Evolutionary conservation across 805 yeast species (phyloP), one percentile per base, ranked within the genome.

Genomic region (Myxozyma udenii): DNA sequence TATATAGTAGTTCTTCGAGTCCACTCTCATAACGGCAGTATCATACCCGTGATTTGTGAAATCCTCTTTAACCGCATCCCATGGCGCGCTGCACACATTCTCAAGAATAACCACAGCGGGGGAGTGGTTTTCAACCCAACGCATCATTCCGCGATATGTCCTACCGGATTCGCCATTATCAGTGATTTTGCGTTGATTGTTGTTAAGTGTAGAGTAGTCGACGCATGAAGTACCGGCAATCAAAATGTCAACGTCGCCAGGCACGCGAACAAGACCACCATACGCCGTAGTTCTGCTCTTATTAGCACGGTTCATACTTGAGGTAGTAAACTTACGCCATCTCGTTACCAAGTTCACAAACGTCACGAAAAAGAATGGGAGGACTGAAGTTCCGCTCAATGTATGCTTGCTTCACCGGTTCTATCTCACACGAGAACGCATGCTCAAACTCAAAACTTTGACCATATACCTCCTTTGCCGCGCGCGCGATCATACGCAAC

Each of bases 141-240:
- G 26, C 14, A 37, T n/a, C 53, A 49, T 49, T 3, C 53, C 53
- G n/a, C 48, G 24, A 19, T 28, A 49, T 5, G 53, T 49, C 14
- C 48, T 28, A 3, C 53, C 53, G 4, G 53, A 49, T 24, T 49
- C 53, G 1, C 53, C 53, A 12, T 38, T 26, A 7, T 37, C 53
- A 3, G 40, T 41, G 19, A 48, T 9, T 16, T 41, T 38, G 26
- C 44, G 35, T 33, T 49, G 40, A 14, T 23, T 19, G 30, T 44
- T 49, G 39, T 49, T 49, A 26, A 49, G 39, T 16, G 28, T 49
- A 7, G 53, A 49, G 28, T 43, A 49, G 28, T 49, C 53, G 19
- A 49, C 53, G 36, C 53, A 49, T 16, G 53, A 49, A 9, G 53
- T 49, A 9, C 53, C 53, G 16, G 53, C 53, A 18, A 49, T 39